Percentiles rank a stretch among this genome's conserved stretches.
phyloP scores from a whole-genome alignment of 1,284 basidiomycete genomes.

The Anthracocystis walkeri region DNA sequence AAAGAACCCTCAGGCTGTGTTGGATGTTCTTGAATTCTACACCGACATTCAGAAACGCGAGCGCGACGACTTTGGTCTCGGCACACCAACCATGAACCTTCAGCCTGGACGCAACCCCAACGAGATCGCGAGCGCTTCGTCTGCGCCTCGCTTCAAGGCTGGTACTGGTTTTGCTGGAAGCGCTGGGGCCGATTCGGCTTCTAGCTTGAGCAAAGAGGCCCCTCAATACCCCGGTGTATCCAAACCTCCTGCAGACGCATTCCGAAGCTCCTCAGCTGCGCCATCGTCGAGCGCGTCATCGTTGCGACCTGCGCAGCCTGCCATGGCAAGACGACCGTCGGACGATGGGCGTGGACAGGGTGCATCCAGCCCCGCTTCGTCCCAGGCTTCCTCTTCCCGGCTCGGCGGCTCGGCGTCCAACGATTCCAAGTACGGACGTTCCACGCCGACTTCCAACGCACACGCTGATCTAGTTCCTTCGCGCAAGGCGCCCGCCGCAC shows the following conservation, averaged over 20 bases:
- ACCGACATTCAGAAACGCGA: conserved; percentile 96
- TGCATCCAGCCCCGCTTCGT: conserved; percentile 32
- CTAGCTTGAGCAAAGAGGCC: conserved; percentile 37
- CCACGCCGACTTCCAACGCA: conserved; percentile 17
- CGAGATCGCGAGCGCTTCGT: conserved; percentile 36
- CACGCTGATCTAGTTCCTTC: conserved; percentile 54
- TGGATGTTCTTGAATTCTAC: conserved; percentile 98
- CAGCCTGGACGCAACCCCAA: conserved; percentile 59
- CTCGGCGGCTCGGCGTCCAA: conserved; percentile 37
- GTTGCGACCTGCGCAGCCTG: conserved; percentile 27
- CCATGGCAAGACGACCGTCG: conserved; percentile 35
- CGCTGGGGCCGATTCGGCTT: conserved; percentile 32
- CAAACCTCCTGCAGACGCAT: conserved; percentile 46
- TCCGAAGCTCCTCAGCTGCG: conserved; percentile 26
- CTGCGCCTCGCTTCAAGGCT: conserved; percentile 50
- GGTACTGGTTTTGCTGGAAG: conserved; percentile 56
- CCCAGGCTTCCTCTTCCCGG: conserved; percentile 39
- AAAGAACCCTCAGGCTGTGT: conserved; percentile 93
- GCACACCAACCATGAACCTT: conserved; percentile 65
- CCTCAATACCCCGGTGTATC: conserved; percentile 27
- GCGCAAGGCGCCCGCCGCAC: conserved; percentile 62
- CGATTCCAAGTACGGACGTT: conserved; percentile 45
- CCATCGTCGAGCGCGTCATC: conserved; percentile 19
- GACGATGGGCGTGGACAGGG: conserved; percentile 39
- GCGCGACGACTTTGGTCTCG: conserved; percentile 76